phyloP scores from a whole-genome alignment of 176 grass and related monocot genomes.

The Panicum miliaceum region DNA sequence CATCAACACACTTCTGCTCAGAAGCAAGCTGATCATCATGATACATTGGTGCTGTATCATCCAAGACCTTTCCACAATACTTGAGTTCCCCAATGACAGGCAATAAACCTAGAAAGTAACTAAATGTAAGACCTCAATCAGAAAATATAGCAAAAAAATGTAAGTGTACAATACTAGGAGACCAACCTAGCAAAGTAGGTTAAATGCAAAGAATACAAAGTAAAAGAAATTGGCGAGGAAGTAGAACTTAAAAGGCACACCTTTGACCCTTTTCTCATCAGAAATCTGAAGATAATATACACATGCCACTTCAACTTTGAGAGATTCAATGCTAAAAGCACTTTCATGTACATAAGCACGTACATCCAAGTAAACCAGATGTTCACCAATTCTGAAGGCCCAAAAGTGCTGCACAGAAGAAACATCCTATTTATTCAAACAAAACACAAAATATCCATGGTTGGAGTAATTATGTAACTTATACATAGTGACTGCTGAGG shows the following conservation, averaged over 20 bases:
- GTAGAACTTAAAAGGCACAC: constrained; percentile 47
- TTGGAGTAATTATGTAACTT: constrained; percentile 7
- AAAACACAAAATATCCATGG: background rate
- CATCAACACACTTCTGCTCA: constrained; percentile 72
- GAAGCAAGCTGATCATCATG: constrained; percentile 52
- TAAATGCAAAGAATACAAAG: background rate
- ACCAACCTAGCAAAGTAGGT: constrained; percentile 55
- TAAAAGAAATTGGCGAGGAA: background rate
- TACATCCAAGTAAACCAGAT: constrained; percentile 69
- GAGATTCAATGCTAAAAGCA: constrained; percentile 57
- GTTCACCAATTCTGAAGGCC: constrained; percentile 72
- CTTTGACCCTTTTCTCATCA: constrained; percentile 78
- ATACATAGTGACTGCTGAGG: background rate
- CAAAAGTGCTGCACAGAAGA: constrained; percentile 55
- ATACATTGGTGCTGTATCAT: constrained; percentile 53
- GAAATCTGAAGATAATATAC: constrained; percentile 82
- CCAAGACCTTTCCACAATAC: constrained; percentile 61
- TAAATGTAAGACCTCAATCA: background rate
- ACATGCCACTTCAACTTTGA: constrained; percentile 89
- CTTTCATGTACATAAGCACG: constrained; percentile 53
- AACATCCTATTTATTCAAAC: constrained; percentile 43
- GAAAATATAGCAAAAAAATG: background rate
- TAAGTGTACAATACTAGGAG: background rate
- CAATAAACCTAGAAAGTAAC: constrained; percentile 67
- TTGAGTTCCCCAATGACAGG: constrained; percentile 73